Base-by-base conservation (phyloP, 2,329 filamentous ascomycete species). In the Sporothrix pallida region DNA sequence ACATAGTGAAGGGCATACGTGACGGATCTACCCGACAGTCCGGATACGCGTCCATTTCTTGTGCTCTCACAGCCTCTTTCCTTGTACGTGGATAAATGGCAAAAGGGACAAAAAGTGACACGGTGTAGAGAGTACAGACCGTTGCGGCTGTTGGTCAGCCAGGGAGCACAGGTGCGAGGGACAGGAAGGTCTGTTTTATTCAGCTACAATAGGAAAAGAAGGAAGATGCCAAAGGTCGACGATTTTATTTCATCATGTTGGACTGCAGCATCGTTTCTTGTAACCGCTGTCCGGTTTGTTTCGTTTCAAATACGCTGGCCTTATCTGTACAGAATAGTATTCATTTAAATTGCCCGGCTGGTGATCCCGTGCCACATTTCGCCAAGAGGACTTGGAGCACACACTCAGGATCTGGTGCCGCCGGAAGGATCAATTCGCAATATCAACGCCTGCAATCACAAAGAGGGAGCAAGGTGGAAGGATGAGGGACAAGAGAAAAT, bases 1-100 rank as follows among this genome's bases (percentile, higher is more conserved):
- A 44, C 7, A 54, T 20, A 54, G 52, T 2, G 6, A 67, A 48
- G 56, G n/a, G 26, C 26, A 48, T 26, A 31, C 44, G 17, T 3
- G 20, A 67, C 42, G 3, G 23, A n/a, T n/a, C 46, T 26, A 69
- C 65, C 65, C 65, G 65, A 69, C 46, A 26, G 48, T 23, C 46
- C 15, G 65, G 65, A 52, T 52, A 69, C 48, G 65, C 65, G 65
- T 54, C 23, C 60, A n/a, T 17, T 12, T 37, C 46, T 69, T 69
- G 20, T n/a, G 15, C 31, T 37, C 31, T 37, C 31, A 54, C 13
- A 10, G 6, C 20, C 23, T 20, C 23, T n/a, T 17, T 63, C 4
- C 44, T 58, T 31, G 56, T 58, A 31, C 56, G 17, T 63, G 60
- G 60, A n/a, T 63, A 63, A 63, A 63, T 44, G 60, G 37, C 31